Base-by-base conservation (phyloP, 106 monocot genomes). In the Acorus gramineus region DNA sequence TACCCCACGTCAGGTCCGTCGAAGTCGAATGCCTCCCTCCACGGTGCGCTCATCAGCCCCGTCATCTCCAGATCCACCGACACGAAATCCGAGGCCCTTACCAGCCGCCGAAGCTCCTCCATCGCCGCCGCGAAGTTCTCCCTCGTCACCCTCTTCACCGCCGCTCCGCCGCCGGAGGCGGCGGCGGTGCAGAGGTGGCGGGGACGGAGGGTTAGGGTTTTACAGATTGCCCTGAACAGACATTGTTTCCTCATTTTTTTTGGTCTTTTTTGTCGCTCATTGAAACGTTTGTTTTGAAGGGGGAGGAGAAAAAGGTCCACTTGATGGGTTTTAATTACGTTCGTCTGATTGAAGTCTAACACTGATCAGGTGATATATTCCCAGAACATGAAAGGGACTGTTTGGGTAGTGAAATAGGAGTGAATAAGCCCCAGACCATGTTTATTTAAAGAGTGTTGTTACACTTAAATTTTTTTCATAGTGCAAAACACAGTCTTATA, bases 41-140 rank as follows among this genome's bases (percentile, higher is more conserved):
- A 98, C 10, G 96, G 96, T 8, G 91, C 79, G 77, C 87, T 92
- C 54, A 85, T 73, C 45, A 98, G 77, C 28, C 96, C 96, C 3
- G 83, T 92, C 91, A 98, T 91, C 91, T 98, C 96, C 4, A 91
- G 83, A 58, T 98, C 96, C 47, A 91, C 13, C 47, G 91, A 85
- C 14, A 98, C 91, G 79, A 98, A 98, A 28, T 82, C 88, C 50
- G 91, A 62, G 5, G 76, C 76, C 55, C 75, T 72, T 44, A 98
- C 82, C 8, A 56, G 81, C 11, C 64, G 42, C 42, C 77, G 78
- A 9, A 98, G 83, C 8, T 75, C 69, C 46, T 85, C 82, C 54
- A 92, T 75, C 10, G 71, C 74, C 51, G 78, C 47, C 47, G 53
- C 50, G 77, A 98, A 88, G 83, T 98, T 92, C 55, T 74, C 66